Conservation (phyloP, 192 early-diverging fungal genomes). For the Glomus cerebriforme region DNA sequence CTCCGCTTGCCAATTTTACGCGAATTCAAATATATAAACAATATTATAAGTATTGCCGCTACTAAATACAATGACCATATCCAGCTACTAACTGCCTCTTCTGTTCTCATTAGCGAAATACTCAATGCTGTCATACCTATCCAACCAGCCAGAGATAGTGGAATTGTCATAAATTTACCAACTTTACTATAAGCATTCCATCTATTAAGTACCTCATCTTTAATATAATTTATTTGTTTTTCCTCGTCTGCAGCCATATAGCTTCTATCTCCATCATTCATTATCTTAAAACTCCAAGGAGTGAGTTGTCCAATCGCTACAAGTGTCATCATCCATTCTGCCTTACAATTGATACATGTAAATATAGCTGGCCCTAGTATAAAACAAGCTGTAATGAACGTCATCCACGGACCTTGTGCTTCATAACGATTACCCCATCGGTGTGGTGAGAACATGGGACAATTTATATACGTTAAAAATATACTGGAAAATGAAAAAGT, state of each 20-base stretch:
- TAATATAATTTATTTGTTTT: neutral
- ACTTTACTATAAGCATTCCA: neutral
- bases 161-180: neutral
- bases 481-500: neutral
- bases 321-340: constrained; percentile 1
- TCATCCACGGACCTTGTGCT: neutral
- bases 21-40: neutral
- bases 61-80: constrained; percentile 18
- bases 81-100: neutral
- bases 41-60: neutral
- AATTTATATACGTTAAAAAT: neutral
- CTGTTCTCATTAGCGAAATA: neutral
- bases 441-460: constrained; percentile 2
- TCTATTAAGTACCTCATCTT: neutral
- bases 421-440: neutral
- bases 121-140: neutral
- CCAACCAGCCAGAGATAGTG: constrained; percentile 3
- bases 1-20: too few species aligned
- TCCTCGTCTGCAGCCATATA: neutral
- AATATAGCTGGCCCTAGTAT: constrained; percentile 5
- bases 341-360: neutral
- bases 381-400: neutral
- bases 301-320: constrained; percentile 20
- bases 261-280: constrained; percentile 6
- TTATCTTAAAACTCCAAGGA: constrained; percentile 27